Base-by-base conservation (phyloP, 208 protist species). In the Crithidia expoeki region DNA sequence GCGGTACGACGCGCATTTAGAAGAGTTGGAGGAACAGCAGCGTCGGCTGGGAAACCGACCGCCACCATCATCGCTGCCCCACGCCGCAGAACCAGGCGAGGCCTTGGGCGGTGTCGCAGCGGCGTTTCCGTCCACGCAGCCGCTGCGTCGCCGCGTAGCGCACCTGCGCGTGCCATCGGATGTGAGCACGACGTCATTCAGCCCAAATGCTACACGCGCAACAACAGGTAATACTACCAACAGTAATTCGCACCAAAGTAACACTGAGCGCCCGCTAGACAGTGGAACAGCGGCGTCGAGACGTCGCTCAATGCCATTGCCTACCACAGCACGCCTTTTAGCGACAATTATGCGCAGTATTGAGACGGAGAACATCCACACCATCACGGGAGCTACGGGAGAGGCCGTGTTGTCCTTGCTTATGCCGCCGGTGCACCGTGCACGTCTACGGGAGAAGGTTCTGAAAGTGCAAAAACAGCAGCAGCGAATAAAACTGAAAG, bases 1-100 rank as follows among this genome's bases (percentile, higher is more conserved):
- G 34, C 78, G 72, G 49, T 67, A 73, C 67, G 49, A 79, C 57
- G 66, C 51, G 30, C 21, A 60, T 21, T 40, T 77, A 38, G 64
- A 77, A 28, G 72, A 72, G 9, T 7, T 50, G 53, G 72, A 77
- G 40, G 65, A 77, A 50, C 50, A 62, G 57, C 53, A 51, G 63
- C 61, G 58, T 6, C 58, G 58, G 25, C 58, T 21, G 53, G 53
- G 32, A 1, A 9, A 59, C 27, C 47, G 51, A 2, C 33, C 40
- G 38, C 14, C 12, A 17, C 42, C 42, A 17, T n/a, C 42, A 4
- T 9, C 42, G 16, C 14, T 4, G 16, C 3, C 42, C 9, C 42
- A 47, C 42, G 42, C 9, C 42, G 42, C 21, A 2, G 63, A 59
- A 9, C 50, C 34, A 1, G 50, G 19, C 14, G 63, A 47, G 16